Conservation (phyloP, 1,284 basidiomycete genomes). For the Ceratobasidium sp. region DNA sequence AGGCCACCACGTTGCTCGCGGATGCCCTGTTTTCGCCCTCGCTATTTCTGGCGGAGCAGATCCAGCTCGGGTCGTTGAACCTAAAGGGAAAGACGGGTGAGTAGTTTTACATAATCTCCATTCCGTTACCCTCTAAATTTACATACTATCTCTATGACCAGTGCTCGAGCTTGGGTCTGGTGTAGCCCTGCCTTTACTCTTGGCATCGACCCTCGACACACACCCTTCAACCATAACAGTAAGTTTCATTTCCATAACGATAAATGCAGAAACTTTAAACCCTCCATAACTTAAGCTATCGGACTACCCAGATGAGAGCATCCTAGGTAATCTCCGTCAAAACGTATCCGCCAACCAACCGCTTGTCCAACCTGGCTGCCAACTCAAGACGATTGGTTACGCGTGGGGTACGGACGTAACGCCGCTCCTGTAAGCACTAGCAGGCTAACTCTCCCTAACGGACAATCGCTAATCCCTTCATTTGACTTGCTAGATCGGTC, state of each 20-base stretch:
- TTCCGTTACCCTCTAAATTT: background rate
- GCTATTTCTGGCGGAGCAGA: conserved; percentile 69
- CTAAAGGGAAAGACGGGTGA: conserved; percentile 57
- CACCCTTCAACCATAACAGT: conserved; percentile 64
- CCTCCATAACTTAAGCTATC: conserved; percentile 48
- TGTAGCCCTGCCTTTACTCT: conserved; percentile 69
- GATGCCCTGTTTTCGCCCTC: conserved; percentile 77
- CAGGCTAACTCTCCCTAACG: background rate
- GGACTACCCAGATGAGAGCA: conserved; percentile 72
- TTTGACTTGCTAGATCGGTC: conserved; percentile 33
- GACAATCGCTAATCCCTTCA: background rate
- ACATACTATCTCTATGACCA: conserved; percentile 48
- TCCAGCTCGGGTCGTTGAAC: conserved; percentile 65
- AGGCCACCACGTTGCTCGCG: conserved; percentile 75
- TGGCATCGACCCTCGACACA: conserved; percentile 59
- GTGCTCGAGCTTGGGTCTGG: conserved; percentile 76
- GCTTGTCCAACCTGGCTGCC: conserved; percentile 56
- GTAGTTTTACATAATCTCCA: conserved; percentile 33
- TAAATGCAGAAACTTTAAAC: background rate
- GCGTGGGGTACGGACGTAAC: conserved; percentile 68
- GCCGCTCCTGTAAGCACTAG: conserved; percentile 61
- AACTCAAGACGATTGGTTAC: conserved; percentile 62
- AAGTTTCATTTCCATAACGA: conserved; percentile 48
- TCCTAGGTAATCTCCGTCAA: conserved; percentile 62
- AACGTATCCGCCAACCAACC: conserved; percentile 65